Evolutionary conservation across 208 protist species (phyloP).

Genomic region (Leishmania amazonensis): DNA sequence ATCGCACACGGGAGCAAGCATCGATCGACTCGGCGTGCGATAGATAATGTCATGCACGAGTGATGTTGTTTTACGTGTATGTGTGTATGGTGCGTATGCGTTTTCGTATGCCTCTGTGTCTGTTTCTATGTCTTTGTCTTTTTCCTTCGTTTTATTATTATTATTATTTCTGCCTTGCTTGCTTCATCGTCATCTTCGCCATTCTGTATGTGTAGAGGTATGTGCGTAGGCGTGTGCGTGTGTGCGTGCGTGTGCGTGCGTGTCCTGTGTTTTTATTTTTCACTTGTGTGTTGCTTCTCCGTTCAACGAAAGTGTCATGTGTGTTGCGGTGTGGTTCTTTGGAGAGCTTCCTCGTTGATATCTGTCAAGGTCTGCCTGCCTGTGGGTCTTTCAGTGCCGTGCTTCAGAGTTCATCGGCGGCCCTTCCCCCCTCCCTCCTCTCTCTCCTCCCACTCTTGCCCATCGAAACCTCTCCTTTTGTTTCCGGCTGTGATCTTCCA

Average conservation of each 20-base stretch:
- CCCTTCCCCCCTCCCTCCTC: not conserved
- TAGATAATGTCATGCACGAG: not conserved
- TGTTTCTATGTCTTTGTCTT: not conserved
- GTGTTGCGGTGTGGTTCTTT: not conserved
- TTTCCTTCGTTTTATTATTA: no score
- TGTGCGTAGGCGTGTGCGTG: slow-evolving; percentile 1
- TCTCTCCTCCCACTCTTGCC: not conserved
- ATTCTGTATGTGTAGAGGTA: slow-evolving; percentile 3
- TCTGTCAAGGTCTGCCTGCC: not conserved
- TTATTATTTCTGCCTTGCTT: not conserved
- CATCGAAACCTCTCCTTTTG: not conserved
- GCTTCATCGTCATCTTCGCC: not conserved
- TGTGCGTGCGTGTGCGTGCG: not conserved
- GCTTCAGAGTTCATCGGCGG: not conserved
- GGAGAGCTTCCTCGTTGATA: not conserved
- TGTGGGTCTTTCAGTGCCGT: not conserved
- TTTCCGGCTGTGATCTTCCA: not conserved
- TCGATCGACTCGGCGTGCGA: not conserved
- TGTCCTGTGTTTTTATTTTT: not conserved
- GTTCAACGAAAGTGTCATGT: not conserved
- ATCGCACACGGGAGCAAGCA: not conserved
- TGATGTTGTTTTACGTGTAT: not conserved
- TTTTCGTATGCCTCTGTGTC: not conserved
- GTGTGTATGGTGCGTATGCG: not conserved
- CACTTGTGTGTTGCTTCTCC: not conserved